Evolutionary conservation across 2,329 filamentous ascomycete genomes (phyloP), one percentile per base, ranked within the genome.

Genomic region (Arthrobotrys sinensis): DNA sequence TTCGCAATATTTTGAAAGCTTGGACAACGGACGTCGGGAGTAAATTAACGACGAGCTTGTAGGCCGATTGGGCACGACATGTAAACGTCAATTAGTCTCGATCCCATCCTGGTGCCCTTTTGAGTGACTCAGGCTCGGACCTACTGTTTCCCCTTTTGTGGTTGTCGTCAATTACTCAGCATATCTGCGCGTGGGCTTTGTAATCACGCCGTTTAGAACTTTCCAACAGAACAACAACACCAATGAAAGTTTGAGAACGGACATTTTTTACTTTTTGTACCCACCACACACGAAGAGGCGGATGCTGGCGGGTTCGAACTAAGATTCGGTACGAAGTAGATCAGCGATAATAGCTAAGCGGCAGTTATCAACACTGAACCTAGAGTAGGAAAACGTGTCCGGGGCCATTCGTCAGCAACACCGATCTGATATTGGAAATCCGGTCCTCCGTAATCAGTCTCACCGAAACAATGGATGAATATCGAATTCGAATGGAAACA

Each of bases 371-470:
- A n/a, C 24, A 28, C 21, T 28, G 32, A 28, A 28, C 45, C 46
- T 19, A 16, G 34, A 28, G 10, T 43, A 11, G 46, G 55, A 55
- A 34, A 52, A 32, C 10, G 63, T 38, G 12, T 38, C 24, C 43
- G 38, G 14, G 52, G 32, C 34, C 19, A 65, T 76, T 68, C 53
- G 71, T 68, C 40, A 76, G 71, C 71, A 76, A 50, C 43, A 34
- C 43, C 52, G 16, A 40, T 52, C 71, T 19, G 43, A 57, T 52
- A 62, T 75, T 75, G 70, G 70, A 75, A 75, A 75, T 75, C 57
- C 24, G 28, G 24, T 53, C 36, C 69, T 73, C 19, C n/a, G 28
- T 57, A 57, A 65, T 53, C 21, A 45, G 14, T 52, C 38, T 45
- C 32, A 69, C 65, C 40, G 40, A 62, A 28, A 62, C 50, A 69